phyloP scores from a whole-genome alignment of 2,329 filamentous ascomycete genomes.

The Lasiodiplodia hormozganensis region DNA sequence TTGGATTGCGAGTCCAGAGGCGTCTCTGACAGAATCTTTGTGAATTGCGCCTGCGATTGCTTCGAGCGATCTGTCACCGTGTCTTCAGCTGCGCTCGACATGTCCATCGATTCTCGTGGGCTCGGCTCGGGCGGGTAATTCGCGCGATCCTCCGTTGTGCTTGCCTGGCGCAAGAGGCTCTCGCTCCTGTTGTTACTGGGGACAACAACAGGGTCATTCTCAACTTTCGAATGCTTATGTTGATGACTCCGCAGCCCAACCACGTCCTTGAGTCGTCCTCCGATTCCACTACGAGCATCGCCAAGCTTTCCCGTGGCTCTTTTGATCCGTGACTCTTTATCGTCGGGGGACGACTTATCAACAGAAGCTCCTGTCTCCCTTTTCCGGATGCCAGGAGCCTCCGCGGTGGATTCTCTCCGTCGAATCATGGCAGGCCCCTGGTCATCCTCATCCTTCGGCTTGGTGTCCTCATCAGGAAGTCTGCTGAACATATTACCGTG shows the following conservation, averaged over 20 bases:
- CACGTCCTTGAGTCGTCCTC: conserved; percentile 79
- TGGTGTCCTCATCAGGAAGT: conserved; percentile 42
- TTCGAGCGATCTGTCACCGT: conserved; percentile 2
- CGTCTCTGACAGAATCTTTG: conserved; percentile 44
- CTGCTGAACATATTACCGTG: conserved; percentile 48
- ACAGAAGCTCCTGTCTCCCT: conserved; percentile 35
- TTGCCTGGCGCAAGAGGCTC: neutral
- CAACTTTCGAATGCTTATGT: conserved; percentile 47
- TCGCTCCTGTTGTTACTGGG: conserved; percentile 16
- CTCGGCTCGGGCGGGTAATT: conserved; percentile 17
- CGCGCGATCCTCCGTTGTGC: conserved; percentile 1
- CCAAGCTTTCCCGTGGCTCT: conserved; percentile 79
- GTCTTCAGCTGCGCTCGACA: conserved; percentile 25
- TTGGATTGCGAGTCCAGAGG: conserved; percentile 40
- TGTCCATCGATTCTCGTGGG: conserved; percentile 24
- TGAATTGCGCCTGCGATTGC: conserved; percentile 17
- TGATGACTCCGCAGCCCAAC: conserved; percentile 65
- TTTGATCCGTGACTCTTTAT: conserved; percentile 60
- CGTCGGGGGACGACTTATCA: conserved; percentile 23
- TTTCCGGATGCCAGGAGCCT: conserved; percentile 38
- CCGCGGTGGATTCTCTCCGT: conserved; percentile 57
- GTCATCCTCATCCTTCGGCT: conserved; percentile 57
- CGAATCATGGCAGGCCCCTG: conserved; percentile 55
- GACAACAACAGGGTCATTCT: conserved; percentile 42
- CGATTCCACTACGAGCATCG: conserved; percentile 82